These are phyloP conservation scores for Symbiodinium pilosum DNA, from an alignment of 73 alveolate genomes.

Conservation along the genomic window DNA sequence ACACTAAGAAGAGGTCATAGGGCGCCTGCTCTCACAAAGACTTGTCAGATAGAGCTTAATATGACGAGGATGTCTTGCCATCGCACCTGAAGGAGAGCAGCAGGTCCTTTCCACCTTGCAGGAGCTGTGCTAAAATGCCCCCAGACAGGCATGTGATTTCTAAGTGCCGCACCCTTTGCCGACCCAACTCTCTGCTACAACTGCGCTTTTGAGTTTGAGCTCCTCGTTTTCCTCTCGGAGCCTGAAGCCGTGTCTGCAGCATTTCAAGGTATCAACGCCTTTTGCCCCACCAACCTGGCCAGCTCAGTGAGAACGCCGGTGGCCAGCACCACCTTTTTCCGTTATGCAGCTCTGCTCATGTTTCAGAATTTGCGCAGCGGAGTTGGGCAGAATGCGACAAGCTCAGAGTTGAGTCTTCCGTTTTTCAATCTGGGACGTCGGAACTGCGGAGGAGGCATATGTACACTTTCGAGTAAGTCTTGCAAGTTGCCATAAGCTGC, in stretches of 20 bases:
- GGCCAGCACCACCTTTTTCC: slow-evolving; percentile 56
- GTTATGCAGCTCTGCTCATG: background rate
- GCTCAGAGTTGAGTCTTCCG: background rate
- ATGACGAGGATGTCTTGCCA: no score
- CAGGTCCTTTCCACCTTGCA: slow-evolving; percentile 81
- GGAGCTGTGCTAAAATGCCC: no score
- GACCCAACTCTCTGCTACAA: slow-evolving; percentile 63
- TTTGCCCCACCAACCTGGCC: background rate
- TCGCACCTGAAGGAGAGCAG: slow-evolving; percentile 40
- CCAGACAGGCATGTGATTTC: background rate
- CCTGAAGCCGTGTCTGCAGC: slow-evolving; percentile 21
- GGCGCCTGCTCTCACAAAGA: slow-evolving; percentile 39
- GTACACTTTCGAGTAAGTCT: no score
- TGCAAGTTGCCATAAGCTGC: background rate
- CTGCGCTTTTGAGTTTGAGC: slow-evolving; percentile 46
- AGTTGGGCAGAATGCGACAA: no score
- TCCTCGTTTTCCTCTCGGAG: slow-evolving; percentile 79
- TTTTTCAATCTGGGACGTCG: background rate
- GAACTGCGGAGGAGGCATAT: background rate
- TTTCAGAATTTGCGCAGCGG: no score
- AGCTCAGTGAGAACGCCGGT: slow-evolving; percentile 80
- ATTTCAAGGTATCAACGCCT: no score
- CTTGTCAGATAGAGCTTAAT: no score
- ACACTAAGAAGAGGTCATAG: slow-evolving; percentile 61
- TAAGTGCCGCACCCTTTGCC: slow-evolving; percentile 84